Conservation (phyloP, 345 rosid genomes). For the Eucalyptus marginata region DNA sequence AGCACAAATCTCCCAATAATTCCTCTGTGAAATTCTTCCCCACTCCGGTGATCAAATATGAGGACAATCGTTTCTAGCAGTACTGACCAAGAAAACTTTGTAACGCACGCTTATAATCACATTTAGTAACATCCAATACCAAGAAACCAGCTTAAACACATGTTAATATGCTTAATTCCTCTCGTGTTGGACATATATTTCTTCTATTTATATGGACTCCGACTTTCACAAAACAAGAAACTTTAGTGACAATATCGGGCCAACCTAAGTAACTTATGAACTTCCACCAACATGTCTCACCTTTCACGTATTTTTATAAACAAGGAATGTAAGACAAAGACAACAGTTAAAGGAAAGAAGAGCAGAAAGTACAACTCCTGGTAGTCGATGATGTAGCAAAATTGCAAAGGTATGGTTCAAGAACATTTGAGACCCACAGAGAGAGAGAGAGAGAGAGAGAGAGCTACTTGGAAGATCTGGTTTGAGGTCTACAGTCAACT, state of each 20-base stretch:
- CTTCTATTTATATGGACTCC: not conserved
- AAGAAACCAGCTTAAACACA: not conserved
- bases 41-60: not conserved
- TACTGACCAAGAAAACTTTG: not conserved
- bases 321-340: not conserved
- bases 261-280: not conserved
- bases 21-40: not conserved
- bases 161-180: not conserved
- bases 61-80: not conserved
- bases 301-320: not conserved
- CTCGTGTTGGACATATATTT: not conserved
- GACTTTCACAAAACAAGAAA: not conserved
- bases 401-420: not conserved
- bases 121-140: not conserved
- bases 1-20: not conserved
- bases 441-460: not conserved
- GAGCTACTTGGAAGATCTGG: constrained; percentile 33
- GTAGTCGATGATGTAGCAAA: not conserved
- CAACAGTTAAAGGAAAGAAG: not conserved
- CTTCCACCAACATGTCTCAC: not conserved
- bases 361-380: not conserved
- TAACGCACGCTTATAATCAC: not conserved
- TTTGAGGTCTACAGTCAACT: constrained; percentile 36
- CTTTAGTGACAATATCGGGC: not conserved
- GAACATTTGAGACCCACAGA: not conserved